Base-by-base conservation (phyloP, 2,329 filamentous ascomycete genomes). In the Hawksworthiomyces lignivorus region DNA sequence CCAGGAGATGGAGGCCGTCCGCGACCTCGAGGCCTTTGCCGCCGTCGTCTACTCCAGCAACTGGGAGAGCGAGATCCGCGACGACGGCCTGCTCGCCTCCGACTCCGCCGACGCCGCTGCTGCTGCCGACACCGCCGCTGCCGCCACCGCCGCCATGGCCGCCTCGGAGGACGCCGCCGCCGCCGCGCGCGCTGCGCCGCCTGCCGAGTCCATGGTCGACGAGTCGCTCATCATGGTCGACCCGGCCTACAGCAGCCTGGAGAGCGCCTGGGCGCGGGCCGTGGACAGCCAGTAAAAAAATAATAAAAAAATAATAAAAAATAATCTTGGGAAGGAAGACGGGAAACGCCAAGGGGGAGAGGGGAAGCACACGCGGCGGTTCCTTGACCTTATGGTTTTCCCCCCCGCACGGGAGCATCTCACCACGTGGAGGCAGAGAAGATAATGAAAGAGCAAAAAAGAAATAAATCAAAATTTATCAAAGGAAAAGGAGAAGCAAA, bases 31-130 rank as follows among this genome's bases (percentile, higher is more conserved):
- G 58, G 85, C 83, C 0, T 94, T 94, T 58, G 84, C 87, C 2
- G 87, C 87, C 2, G 83, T 94, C 1, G 86, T 94, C 29, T 94
- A 92, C 61, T 86, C 81, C 38, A 89, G 83, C 57, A 92, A 94
- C 60, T 92, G 78, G 77, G 75, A 81, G 59, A 77, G 69, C 48
- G 78, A 82, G 62, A 75, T 82, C 43, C 67, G 63, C 14, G 66
- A 73, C 20, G 69, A 75, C 28, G 64, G 55, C 17, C 52, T 67
- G 30, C 58, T 62, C 56, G 61, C 57, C 14, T 64, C 59, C 40
- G 61, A 58, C 4, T 55, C 61, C 12, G 35, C 24, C 8, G 38
- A 32, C 17, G 22, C 41, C 28, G 18, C n/a, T n/a, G 27, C 17
- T 51, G 28, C 49, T 50, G 19, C 40, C 24, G 24, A 54, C 22